phyloP scores from a whole-genome alignment of 1,139 yeast species.

The Geotrichum klebahnii region DNA sequence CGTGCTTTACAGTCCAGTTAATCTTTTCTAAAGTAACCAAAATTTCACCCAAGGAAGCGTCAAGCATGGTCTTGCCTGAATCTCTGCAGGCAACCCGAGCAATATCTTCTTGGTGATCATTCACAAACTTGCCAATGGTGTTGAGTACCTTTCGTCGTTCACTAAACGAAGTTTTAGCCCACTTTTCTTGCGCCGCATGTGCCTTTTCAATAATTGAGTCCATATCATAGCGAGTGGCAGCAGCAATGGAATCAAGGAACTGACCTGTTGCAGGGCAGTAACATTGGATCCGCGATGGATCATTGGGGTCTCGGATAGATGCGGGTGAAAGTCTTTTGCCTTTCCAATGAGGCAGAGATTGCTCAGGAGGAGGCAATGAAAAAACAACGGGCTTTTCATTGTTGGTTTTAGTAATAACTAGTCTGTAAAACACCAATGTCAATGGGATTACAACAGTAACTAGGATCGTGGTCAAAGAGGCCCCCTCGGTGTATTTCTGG shows the following conservation, averaged over 20 bases:
- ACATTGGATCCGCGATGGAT: constrained; percentile 67
- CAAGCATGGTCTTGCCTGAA: constrained; percentile 91
- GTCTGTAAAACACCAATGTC: constrained; percentile 17
- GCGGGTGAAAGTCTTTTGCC: constrained; percentile 71
- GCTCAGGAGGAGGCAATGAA: constrained; percentile 63
- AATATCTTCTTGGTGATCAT: constrained; percentile 77
- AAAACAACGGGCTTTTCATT: constrained; percentile 24
- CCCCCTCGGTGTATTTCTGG: constrained; percentile 7
- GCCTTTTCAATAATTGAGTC: constrained; percentile 61
- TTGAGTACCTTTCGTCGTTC: constrained; percentile 65
- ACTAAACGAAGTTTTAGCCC: constrained; percentile 58
- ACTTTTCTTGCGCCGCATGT: constrained; percentile 46
- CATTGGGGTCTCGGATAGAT: constrained; percentile 50
- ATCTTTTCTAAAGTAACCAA: constrained; percentile 90
- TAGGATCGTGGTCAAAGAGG: constrained; percentile 15
- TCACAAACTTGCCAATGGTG: constrained; percentile 65
- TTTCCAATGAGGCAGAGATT: constrained; percentile 89
- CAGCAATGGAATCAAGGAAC: constrained; percentile 64
- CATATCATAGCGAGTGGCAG: constrained; percentile 63
- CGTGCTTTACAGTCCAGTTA: constrained; percentile 82
- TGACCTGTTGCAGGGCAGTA: constrained; percentile 97
- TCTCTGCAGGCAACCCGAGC: constrained; percentile 94
- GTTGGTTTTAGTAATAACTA: constrained; percentile 13
- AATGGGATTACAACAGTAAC: constrained; percentile 19
- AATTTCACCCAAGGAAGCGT: constrained; percentile 90